Conservation (phyloP, 371 early-diverging fungal species). For the Dinochytrium kinnereticum region DNA sequence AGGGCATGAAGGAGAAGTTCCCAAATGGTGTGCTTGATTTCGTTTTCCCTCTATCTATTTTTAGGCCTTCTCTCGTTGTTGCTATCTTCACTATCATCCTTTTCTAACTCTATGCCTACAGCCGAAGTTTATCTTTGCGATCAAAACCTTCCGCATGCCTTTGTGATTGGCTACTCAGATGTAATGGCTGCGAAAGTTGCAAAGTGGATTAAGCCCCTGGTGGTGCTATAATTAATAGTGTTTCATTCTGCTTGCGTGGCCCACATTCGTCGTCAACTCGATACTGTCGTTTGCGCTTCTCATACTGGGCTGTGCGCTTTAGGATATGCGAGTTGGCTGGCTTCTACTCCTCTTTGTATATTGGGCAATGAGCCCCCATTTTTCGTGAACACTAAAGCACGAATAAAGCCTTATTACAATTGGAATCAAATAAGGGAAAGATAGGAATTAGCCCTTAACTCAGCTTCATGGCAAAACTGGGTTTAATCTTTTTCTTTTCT, state of each 20-base stretch:
- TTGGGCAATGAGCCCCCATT: too few relatives aligned
- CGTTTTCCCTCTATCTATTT: neutral
- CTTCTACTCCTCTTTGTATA: too few relatives aligned
- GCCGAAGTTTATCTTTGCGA: constrained; percentile 64
- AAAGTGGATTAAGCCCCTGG: constrained; percentile 21
- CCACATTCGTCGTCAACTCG: neutral
- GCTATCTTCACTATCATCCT: neutral
- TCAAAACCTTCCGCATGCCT: constrained; percentile 75
- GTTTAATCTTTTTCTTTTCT: too few relatives aligned
- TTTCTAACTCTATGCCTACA: neutral
- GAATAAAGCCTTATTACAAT: too few relatives aligned
- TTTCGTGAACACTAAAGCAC: too few relatives aligned
- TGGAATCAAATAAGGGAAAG: too few relatives aligned
- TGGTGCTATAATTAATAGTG: too few relatives aligned
- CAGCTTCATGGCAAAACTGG: too few relatives aligned
- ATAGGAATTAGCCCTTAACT: too few relatives aligned
- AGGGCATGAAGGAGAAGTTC: constrained; percentile 68
- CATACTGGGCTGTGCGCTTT: too few relatives aligned
- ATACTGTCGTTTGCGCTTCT: too few relatives aligned
- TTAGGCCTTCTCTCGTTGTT: neutral
- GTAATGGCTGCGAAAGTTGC: constrained; percentile 30
- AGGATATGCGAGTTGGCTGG: too few relatives aligned
- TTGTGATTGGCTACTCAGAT: constrained; percentile 60
- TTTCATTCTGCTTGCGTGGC: neutral
- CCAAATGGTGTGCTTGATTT: constrained; percentile 43